Conservation (phyloP, 345 rosid species). For the Arabis alpina region DNA sequence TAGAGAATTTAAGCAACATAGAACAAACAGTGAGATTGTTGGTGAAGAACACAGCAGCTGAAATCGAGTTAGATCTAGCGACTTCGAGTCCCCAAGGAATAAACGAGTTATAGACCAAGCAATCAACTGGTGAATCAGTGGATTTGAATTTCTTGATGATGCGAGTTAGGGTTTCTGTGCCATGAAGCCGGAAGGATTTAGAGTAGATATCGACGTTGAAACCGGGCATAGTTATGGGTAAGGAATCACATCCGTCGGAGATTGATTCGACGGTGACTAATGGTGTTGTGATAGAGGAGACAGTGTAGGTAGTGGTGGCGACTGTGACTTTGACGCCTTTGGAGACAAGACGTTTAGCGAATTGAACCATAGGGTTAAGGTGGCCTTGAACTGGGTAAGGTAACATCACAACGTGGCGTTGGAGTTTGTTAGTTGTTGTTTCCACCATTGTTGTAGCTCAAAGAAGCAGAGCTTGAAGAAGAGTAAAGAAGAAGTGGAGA, state of each 20-base stretch:
- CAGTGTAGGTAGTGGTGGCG: conserved; percentile 70
- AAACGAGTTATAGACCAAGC: conserved; percentile 73
- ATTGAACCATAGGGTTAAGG: conserved; percentile 77
- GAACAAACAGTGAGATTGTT: conserved; percentile 57
- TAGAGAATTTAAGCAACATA: conserved; percentile 49
- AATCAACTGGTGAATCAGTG: conserved; percentile 47
- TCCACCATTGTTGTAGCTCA: conserved; percentile 44
- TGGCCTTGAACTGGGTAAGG: conserved; percentile 89
- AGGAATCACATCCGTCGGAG: conserved; percentile 73
- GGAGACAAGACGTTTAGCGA: conserved; percentile 70
- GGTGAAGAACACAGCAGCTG: conserved; percentile 74
- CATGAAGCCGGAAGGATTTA: conserved; percentile 50
- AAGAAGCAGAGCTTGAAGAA: conserved; percentile 5
- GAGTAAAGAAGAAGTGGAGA: not conserved
- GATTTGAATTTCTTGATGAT: conserved; percentile 47
- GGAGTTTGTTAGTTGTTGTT: conserved; percentile 28
- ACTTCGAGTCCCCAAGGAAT: conserved; percentile 81
- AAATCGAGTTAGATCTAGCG: conserved; percentile 55
- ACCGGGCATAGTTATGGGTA: conserved; percentile 55
- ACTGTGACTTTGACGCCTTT: conserved; percentile 68
- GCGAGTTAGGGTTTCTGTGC: conserved; percentile 56
- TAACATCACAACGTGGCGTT: conserved; percentile 56
- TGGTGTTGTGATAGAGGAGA: conserved; percentile 48
- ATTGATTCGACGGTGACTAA: conserved; percentile 57
- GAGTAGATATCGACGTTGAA: conserved; percentile 43